phyloP scores from a whole-genome alignment of 2,329 filamentous ascomycete genomes.

The Pseudogymnoascus sp. region DNA sequence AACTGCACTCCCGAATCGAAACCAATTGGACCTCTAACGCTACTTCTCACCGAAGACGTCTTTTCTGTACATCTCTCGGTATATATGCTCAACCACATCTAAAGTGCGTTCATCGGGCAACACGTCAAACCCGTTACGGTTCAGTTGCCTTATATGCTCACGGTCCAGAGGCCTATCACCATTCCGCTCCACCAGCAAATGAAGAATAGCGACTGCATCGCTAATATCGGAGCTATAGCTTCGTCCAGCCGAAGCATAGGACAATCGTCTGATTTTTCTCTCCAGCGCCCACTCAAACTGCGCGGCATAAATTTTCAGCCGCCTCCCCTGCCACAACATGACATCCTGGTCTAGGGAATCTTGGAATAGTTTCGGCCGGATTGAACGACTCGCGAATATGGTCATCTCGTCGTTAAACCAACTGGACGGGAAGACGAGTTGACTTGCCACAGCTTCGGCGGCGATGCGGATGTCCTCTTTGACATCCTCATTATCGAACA shows the following conservation, averaged over 20 bases:
- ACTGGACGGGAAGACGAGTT: constrained; percentile 9
- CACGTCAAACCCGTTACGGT: constrained; percentile 1
- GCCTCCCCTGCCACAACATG: constrained; percentile 1
- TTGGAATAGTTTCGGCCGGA: constrained; percentile 1
- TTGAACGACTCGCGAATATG: constrained; percentile 3
- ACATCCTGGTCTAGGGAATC: constrained; percentile 11
- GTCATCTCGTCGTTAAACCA: constrained; percentile 18
- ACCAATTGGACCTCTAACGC: not conserved
- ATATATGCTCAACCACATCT: not conserved
- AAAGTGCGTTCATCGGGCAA: not conserved
- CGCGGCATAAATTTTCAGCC: not conserved
- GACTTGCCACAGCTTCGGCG: not conserved
- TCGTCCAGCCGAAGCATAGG: not conserved
- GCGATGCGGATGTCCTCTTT: constrained; percentile 5
- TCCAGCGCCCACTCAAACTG: not conserved
- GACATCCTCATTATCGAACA: constrained; percentile 1
- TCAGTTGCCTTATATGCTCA: not conserved
- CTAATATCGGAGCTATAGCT: not conserved
- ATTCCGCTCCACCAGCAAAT: not conserved
- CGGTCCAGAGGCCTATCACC: not conserved
- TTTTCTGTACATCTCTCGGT: not conserved
- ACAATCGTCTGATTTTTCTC: not conserved
- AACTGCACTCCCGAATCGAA: not conserved
- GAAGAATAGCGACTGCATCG: not conserved
- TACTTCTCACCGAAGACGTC: not conserved